phyloP scores from a whole-genome alignment of 306 rosid genomes.

The Pachyrhizus erosus region DNA sequence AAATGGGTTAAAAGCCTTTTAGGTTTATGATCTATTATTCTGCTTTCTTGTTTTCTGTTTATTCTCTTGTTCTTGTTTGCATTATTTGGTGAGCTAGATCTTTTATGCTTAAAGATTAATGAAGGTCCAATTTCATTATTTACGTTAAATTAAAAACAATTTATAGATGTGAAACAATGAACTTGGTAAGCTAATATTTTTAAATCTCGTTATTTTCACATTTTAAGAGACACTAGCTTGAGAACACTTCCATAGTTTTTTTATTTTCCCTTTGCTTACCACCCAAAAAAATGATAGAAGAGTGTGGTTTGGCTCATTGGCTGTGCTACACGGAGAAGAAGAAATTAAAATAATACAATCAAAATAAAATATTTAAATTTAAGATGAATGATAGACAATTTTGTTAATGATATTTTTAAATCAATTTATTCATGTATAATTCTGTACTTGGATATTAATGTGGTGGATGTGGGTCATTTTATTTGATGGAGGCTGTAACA shows the following conservation, averaged over 20 bases:
- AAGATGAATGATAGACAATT: not conserved
- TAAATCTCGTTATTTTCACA: not conserved
- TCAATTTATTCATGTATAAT: not conserved
- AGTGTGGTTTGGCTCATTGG: not conserved
- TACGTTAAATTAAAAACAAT: not conserved
- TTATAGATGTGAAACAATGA: not conserved
- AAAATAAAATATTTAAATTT: not conserved
- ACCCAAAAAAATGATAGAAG: not conserved
- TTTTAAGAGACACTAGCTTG: not conserved
- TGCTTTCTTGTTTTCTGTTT: not conserved
- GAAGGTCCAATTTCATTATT: too few species aligned
- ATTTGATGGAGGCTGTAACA: not conserved
- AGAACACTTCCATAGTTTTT: not conserved
- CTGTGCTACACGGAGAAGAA: not conserved
- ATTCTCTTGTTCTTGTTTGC: not conserved
- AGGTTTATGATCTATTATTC: not conserved
- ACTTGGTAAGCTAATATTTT: not conserved
- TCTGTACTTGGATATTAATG: not conserved
- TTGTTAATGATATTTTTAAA: not conserved
- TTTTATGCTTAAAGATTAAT: not conserved
- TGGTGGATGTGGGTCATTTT: not conserved
- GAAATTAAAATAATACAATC: not conserved
- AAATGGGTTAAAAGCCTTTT: not conserved
- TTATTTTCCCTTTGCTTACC: not conserved
- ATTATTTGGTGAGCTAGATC: not conserved